Evolutionary conservation across 164 flowering plant species (phyloP).

Genomic region (Stephania yunnanensis): DNA sequence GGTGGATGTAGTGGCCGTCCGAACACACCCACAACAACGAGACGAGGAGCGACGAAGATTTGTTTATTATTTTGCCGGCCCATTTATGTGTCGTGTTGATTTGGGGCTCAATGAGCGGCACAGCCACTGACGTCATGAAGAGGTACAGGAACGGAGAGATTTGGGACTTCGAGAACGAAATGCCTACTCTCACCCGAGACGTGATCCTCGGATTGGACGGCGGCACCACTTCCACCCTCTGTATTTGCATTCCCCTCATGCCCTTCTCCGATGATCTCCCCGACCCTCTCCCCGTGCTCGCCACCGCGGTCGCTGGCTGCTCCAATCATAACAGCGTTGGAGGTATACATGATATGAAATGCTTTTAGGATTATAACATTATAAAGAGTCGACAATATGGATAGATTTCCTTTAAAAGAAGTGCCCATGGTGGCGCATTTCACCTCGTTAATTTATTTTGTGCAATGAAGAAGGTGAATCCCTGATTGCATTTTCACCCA

Average conservation of each 20-base stretch:
- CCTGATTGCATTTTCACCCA: no score
- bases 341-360: constrained; percentile 32
- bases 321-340: constrained; percentile 91
- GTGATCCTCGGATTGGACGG: constrained; percentile 80
- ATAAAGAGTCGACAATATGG: no score
- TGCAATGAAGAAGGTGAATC: no score
- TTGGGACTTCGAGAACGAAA: constrained; percentile 46
- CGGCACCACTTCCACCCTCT: constrained; percentile 81
- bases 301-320: constrained; percentile 81
- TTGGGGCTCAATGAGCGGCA: neutral
- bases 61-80: neutral
- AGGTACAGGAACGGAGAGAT: constrained; percentile 50
- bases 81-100: no score
- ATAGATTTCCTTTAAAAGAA: no score
- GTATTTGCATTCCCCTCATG: constrained; percentile 65
- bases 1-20: neutral
- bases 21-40: neutral
- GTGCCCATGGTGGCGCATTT: no score
- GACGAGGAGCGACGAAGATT: no score
- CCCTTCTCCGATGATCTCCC: constrained; percentile 38
- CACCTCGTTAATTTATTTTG: no score
- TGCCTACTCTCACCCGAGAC: constrained; percentile 11
- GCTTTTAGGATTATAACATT: no score
- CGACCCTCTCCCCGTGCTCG: constrained; percentile 63
- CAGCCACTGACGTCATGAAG: constrained; percentile 29